phyloP scores from a whole-genome alignment of 352 stramenopile species.

The Globisporangium acanthophoron region DNA sequence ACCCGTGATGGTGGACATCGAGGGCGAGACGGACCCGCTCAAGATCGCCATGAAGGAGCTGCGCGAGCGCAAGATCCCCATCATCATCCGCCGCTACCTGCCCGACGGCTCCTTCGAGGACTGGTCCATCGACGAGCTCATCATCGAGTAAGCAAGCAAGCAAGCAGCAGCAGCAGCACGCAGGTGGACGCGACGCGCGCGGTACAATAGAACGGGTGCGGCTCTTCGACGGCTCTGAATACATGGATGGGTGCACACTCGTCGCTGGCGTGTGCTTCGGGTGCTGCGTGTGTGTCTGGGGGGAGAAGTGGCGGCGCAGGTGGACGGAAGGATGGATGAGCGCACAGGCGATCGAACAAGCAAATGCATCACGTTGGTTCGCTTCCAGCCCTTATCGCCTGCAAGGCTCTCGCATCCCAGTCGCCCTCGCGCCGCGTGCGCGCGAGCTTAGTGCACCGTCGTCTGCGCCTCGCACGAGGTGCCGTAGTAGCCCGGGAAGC shows the following conservation, averaged over 20 bases:
- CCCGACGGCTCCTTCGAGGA: constrained; percentile 99
- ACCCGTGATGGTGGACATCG: constrained; percentile 94
- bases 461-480: constrained; percentile 86
- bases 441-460: constrained; percentile 57
- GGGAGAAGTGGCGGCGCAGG: background rate
- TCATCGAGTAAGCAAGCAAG: constrained; percentile 89
- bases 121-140: constrained; percentile 99
- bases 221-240: background rate
- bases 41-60: constrained; percentile 99
- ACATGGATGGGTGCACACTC: background rate
- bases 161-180: too few species aligned
- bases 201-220: constrained; percentile 7
- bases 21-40: constrained; percentile 98
- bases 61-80: constrained; percentile 98
- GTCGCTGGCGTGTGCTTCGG: too few species aligned
- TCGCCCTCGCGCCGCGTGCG: background rate
- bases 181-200: background rate
- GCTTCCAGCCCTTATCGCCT: background rate
- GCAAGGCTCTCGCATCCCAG: background rate
- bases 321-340: too few species aligned
- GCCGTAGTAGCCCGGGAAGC: constrained; percentile 94
- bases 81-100: constrained; percentile 99
- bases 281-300: background rate
- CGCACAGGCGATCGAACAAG: too few species aligned
- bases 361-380: too few species aligned